Evolutionary conservation across 208 protist species (phyloP).

Genomic region (Trypanosoma cruzi): DNA sequence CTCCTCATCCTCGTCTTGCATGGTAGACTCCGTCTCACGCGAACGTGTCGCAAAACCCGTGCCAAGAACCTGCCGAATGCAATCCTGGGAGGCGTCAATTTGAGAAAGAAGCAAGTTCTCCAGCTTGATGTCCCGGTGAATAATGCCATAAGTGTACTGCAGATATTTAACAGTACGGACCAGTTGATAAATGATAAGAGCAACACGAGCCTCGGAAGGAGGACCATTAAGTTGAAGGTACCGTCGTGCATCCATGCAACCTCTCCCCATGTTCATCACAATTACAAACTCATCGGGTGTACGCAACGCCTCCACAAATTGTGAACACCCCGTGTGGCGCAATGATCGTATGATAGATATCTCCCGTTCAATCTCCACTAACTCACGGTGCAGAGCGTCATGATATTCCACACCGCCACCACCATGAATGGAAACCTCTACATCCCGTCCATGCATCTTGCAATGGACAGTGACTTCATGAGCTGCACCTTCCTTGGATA

Average conservation of each 20-base stretch:
- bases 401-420: background rate
- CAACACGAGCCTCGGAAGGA: conserved; percentile 56
- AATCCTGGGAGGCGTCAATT: conserved; percentile 35
- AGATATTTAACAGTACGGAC: conserved; percentile 74
- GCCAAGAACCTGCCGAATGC: conserved; percentile 51
- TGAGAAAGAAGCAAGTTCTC: conserved; percentile 77
- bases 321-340: conserved; percentile 69
- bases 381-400: conserved; percentile 28
- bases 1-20: background rate
- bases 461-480: background rate
- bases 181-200: conserved; percentile 75
- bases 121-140: conserved; percentile 88
- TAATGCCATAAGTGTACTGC: conserved; percentile 60
- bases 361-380: conserved; percentile 76
- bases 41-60: conserved; percentile 28
- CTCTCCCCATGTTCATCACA: conserved; percentile 70
- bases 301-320: conserved; percentile 71
- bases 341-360: conserved; percentile 68
- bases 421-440: background rate
- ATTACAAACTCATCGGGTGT: conserved; percentile 81
- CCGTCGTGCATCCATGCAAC: conserved; percentile 62
- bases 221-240: conserved; percentile 64
- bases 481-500: background rate
- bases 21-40: background rate
- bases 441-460: background rate